Evolutionary conservation across 805 yeast genomes (phyloP).

Genomic region (Debaryomyces hansenii): DNA sequence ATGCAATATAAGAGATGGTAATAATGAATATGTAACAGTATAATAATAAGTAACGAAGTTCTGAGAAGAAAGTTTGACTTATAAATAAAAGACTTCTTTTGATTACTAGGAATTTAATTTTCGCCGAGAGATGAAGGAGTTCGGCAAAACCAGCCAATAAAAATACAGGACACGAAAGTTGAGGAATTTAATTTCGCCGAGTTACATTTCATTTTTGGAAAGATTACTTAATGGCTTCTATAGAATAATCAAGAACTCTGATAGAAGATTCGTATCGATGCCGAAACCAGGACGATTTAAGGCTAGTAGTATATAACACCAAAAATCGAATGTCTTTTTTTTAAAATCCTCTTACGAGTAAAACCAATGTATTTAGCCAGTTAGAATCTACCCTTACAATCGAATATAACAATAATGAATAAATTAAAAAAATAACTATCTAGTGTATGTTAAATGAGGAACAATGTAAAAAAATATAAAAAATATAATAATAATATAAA

Average conservation of each 20-base stretch:
- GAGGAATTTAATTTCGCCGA: background rate
- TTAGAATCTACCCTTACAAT: background rate
- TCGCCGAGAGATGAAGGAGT: slow-evolving; percentile 5
- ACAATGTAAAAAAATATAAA: background rate
- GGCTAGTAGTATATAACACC: too few relatives aligned
- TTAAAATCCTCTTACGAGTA: too few relatives aligned
- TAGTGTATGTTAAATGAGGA: background rate
- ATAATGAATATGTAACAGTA: too few relatives aligned
- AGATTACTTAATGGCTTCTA: background rate
- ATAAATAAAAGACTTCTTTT: too few relatives aligned
- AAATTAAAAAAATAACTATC: background rate
- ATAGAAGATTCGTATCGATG: too few relatives aligned
- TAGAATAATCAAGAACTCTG: too few relatives aligned
- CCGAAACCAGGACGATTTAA: too few relatives aligned
- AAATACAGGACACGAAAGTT: background rate
- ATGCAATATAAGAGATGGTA: too few relatives aligned
- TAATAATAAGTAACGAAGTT: too few relatives aligned
- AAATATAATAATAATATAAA: background rate
- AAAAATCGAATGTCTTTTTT: too few relatives aligned
- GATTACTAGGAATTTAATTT: background rate
- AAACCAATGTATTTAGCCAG: too few relatives aligned
- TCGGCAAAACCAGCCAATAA: slow-evolving; percentile 2
- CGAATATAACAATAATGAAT: background rate
- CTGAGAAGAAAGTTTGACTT: too few relatives aligned
- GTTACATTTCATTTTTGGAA: background rate